Conservation (phyloP, 2,329 filamentous ascomycete species). For the Colletotrichum endophyticum region DNA sequence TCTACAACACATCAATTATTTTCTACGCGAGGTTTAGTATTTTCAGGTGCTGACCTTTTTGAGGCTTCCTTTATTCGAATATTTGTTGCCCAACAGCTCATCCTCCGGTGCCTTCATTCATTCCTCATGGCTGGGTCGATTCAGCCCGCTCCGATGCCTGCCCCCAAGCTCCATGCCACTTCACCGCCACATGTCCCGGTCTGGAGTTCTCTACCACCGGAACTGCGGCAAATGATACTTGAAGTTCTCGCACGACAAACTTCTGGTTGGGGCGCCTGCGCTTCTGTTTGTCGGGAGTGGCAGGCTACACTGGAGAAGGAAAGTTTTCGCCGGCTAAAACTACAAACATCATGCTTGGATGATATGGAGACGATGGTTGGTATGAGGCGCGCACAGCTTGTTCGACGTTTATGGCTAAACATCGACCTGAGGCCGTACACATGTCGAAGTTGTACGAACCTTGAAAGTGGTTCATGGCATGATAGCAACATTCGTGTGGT, state of each 20-base stretch:
- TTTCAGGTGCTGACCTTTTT: too few relatives aligned
- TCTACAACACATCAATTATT: background rate
- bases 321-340: constrained; percentile 32
- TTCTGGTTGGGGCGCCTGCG: constrained; percentile 34
- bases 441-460: constrained; percentile 21
- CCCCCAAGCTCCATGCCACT: background rate
- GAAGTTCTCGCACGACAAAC: background rate
- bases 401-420: constrained; percentile 33
- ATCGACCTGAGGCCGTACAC: constrained; percentile 33
- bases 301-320: constrained; percentile 31
- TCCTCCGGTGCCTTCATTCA: background rate
- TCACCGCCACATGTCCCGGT: background rate
- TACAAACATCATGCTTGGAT: constrained; percentile 28
- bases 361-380: constrained; percentile 24
- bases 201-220: background rate
- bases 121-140: background rate
- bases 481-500: constrained; percentile 16
- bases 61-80: rapidly evolving
- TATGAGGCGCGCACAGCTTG: constrained; percentile 20
- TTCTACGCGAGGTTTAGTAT: too few relatives aligned
- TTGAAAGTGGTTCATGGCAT: background rate
- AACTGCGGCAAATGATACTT: background rate
- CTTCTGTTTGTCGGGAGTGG: constrained; percentile 40
- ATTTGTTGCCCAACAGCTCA: background rate
- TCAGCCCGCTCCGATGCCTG: background rate